Base-by-base conservation (phyloP, 139 green algal genomes). In the Pleodorina starrii region DNA sequence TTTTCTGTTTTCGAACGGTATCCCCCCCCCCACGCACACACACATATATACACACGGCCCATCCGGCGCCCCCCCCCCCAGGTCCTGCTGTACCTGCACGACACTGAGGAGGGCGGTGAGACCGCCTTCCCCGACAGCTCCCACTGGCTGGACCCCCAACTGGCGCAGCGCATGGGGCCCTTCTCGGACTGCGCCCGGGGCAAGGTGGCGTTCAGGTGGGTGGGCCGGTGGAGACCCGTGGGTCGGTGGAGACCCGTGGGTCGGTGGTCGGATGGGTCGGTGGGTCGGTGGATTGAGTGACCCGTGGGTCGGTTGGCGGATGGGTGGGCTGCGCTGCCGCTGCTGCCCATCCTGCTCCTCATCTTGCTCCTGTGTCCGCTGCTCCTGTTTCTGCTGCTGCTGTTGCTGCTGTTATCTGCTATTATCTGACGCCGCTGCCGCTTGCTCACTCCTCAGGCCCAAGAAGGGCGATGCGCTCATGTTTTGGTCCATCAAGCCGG, bases 21-120 rank as follows among this genome's bases (percentile, higher is more conserved):
- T n/a, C n/a, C n/a, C n/a, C n/a, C n/a, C 29, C 21, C 29, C 21
- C 66, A 42, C 29, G 29, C 66, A 74, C 29, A 42, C 66, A 38
- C 2, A 74, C 16, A 40, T 46, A 42, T 12, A 27, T 2, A 66
- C 54, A 66, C 5, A 66, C 7, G 29, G 21, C 29, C 54, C 54
- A 25, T 21, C 7, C 21, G 54, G 9, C 9, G 21, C 54, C 54
- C 2, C 7, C 25, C 72, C 51, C 48, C 12, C 7, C 40, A 87
- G 80, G 60, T 87, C 17, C 93, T 99, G 78, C 75, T 99, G 66
- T 99, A 97, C 89, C 88, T 96, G 36, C 60, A 84, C 27, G 89
- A 92, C 82, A 88, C 82, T 19, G 82, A 88, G 66, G 44, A 81
- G 69, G 87, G 87, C 66, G 87, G 87, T 38, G 87, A 91, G 79